Conservation (phyloP, 768 basidiomycete genomes). For the Tulasnella sp. region DNA sequence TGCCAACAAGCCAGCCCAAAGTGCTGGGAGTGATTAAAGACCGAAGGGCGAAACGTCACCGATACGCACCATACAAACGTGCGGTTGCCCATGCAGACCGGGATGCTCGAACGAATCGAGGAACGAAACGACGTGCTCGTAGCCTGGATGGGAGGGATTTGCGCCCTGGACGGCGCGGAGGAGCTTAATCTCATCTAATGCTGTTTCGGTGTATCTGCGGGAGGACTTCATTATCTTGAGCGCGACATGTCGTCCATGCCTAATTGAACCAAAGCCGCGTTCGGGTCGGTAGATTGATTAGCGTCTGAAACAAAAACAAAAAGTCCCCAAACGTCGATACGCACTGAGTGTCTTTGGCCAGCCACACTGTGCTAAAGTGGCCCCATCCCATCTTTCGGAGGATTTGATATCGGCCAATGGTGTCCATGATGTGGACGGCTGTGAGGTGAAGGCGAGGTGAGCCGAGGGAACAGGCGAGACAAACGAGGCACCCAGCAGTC, state of each 20-base stretch:
- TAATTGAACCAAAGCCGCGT: slow-evolving; percentile 29
- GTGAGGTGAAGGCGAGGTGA: background rate
- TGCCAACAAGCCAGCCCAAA: background rate
- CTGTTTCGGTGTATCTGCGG: slow-evolving; percentile 90
- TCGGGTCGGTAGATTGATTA: background rate
- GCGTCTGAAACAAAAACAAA: slow-evolving; percentile 10
- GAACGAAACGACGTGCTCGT: slow-evolving; percentile 75
- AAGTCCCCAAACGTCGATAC: background rate
- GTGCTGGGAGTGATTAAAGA: background rate
- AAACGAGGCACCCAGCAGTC: slow-evolving; percentile 5
- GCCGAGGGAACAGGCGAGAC: background rate
- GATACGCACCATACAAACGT: slow-evolving; percentile 19
- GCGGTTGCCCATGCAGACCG: slow-evolving; percentile 30
- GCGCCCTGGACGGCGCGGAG: slow-evolving; percentile 37
- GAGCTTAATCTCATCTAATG: slow-evolving; percentile 92
- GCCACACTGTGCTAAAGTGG: slow-evolving; percentile 93
- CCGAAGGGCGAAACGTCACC: background rate
- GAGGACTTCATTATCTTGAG: slow-evolving; percentile 95
- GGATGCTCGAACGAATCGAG: slow-evolving; percentile 81
- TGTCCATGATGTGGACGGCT: slow-evolving; percentile 67
- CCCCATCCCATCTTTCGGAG: slow-evolving; percentile 96
- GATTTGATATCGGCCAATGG: slow-evolving; percentile 79
- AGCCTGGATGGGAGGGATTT: slow-evolving; percentile 70
- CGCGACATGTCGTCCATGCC: slow-evolving; percentile 70
- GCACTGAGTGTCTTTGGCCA: slow-evolving; percentile 62